These are phyloP conservation scores for Botrytis porri DNA, from an alignment of 2,329 filamentous ascomycete species.

Conservation along the genomic window DNA sequence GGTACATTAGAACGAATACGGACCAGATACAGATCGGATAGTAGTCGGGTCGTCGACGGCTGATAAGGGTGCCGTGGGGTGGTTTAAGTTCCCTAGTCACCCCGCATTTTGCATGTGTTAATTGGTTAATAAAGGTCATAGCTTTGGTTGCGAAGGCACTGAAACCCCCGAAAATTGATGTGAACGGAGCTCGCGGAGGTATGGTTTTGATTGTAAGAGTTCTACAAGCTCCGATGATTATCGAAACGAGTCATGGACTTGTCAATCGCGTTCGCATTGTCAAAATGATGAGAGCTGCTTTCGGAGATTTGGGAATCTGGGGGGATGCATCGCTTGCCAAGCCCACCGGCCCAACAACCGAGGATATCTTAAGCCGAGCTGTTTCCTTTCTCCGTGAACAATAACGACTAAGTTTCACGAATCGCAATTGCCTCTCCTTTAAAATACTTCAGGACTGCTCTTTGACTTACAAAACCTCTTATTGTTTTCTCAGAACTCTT, in stretches of 20 bases:
- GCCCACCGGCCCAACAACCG: slow-evolving; percentile 5
- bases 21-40: slow-evolving; percentile 2
- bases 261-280: not conserved
- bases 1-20: not conserved
- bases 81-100: not conserved
- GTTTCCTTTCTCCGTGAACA: not conserved
- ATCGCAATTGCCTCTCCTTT: slow-evolving; percentile 1
- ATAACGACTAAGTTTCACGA: not conserved
- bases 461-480: not conserved
- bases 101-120: slow-evolving; percentile 19
- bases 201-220: not conserved
- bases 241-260: not conserved
- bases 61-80: not conserved
- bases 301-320: not conserved
- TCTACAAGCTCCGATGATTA: not conserved
- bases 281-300: not conserved
- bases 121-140: not conserved
- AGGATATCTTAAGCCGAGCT: slow-evolving; percentile 20
- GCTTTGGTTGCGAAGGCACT: not conserved
- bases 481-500: not conserved
- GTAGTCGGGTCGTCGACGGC: not conserved
- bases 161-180: not conserved
- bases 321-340: slow-evolving; percentile 1
- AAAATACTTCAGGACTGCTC: not conserved
- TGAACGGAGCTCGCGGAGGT: not conserved